A percentile compares a stretch with the other conserved stretches of the same genome.
Evolutionary conservation across 2,329 filamentous ascomycete genomes (phyloP).

Genomic region (Purpureocillium lavendulum): DNA sequence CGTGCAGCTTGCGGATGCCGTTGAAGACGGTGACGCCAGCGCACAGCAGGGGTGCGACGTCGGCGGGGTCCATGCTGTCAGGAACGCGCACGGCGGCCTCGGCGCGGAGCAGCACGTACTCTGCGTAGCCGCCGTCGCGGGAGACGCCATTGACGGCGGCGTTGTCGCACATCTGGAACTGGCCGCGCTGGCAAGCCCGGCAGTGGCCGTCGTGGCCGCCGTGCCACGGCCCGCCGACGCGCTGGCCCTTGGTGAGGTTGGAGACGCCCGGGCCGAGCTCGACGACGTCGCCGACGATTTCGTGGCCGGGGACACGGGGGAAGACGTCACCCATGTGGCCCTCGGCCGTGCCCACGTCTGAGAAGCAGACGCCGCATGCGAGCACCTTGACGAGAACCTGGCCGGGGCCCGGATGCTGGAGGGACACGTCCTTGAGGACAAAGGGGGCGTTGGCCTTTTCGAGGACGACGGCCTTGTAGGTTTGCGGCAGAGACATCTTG

Average conservation of each 20-base stretch:
- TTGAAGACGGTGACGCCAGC: conserved; percentile 60
- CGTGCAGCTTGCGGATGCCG: conserved; percentile 42
- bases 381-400: conserved; percentile 63
- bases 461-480: conserved; percentile 59
- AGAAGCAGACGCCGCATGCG: conserved; percentile 65
- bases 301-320: conserved; percentile 61
- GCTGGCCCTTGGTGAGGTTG: conserved; percentile 51
- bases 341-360: conserved; percentile 40
- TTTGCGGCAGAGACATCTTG: conserved; percentile 36
- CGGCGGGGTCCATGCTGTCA: conserved; percentile 37
- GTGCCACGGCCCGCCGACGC: conserved; percentile 45
- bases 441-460: conserved; percentile 43
- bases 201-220: conserved; percentile 53
- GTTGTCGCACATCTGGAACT: conserved; percentile 63
- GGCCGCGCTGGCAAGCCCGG: conserved; percentile 51
- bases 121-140: conserved; percentile 58
- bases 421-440: conserved; percentile 48
- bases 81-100: conserved; percentile 54
- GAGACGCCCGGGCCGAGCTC: conserved; percentile 47
- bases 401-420: conserved; percentile 45
- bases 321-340: conserved; percentile 47
- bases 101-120: conserved; percentile 51
- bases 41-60: conserved; percentile 53
- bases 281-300: conserved; percentile 58
- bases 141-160: conserved; percentile 55